Conservation (phyloP, 2,329 filamentous ascomycete genomes). For the Hymenoscyphus linearis region DNA sequence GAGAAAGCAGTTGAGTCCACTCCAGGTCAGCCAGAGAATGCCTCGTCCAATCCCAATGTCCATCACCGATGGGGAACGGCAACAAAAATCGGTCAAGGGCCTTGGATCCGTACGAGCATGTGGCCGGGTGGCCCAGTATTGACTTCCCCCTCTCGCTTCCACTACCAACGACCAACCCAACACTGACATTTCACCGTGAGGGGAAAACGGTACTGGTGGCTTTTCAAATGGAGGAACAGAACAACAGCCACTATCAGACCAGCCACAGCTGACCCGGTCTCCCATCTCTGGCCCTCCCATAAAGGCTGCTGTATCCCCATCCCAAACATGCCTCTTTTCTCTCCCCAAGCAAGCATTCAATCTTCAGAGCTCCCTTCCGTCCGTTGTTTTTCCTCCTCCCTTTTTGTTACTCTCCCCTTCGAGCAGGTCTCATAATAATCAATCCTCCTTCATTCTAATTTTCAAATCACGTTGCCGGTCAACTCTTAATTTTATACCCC, state of each 20-base stretch:
- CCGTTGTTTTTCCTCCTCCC: constrained; percentile 44
- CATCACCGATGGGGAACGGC: neutral
- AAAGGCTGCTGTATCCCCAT: constrained; percentile 22
- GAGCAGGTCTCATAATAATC: constrained; percentile 51
- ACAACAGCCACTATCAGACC: constrained; percentile 1
- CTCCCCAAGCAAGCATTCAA: constrained; percentile 63
- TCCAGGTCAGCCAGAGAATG: neutral
- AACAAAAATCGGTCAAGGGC: neutral
- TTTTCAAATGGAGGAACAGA: neutral
- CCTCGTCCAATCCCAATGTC: neutral
- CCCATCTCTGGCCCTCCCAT: constrained; percentile 9
- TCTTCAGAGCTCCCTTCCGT: constrained; percentile 42
- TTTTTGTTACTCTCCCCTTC: constrained; percentile 37
- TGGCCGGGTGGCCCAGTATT: constrained; percentile 9
- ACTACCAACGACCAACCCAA: constrained; percentile 8
- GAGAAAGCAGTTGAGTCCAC: neutral
- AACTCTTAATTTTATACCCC: constrained; percentile 52
- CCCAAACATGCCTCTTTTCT: constrained; percentile 20
- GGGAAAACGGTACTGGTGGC: neutral
- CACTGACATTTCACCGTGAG: neutral
- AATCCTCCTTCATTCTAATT: constrained; percentile 31
- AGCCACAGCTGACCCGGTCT: constrained; percentile 3
- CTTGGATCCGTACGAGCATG: neutral
- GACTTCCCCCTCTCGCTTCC: constrained; percentile 1
- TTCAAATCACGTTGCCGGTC: constrained; percentile 44